Base-by-base conservation (phyloP, 2,329 filamentous ascomycete genomes). In the Cladophialophora immunda region DNA sequence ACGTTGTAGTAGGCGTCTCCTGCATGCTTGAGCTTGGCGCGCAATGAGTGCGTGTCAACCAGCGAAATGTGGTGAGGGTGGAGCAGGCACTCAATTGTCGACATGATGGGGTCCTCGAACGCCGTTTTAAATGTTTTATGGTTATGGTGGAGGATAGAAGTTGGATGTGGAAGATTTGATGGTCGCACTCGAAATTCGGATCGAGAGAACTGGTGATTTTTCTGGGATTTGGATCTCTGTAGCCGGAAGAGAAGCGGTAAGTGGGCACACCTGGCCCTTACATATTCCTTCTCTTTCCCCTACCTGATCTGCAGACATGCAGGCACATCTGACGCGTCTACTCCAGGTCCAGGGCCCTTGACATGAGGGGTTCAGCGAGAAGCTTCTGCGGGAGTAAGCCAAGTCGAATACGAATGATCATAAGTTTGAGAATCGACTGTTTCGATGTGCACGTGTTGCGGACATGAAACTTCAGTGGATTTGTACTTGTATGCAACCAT, bases 31-130 rank as follows among this genome's bases (percentile, higher is more conserved):
- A 67, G 56, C 56, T 64, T 67, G 13, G 60, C 65, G 8, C 65
- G 60, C 25, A 67, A 36, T n/a, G 65, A 59, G 47, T 64, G 65
- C 11, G 55, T 54, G 55, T 67, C 65, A 13, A 67, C 50, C 45
- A 67, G 50, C 45, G 65, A 67, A 52, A 67, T 67, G 22, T 67
- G 65, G 32, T 64, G 65, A 25, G 65, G 60, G 50, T 60, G 60
- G 13, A 47, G 55, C 19, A 60, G 56, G 17, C 55, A 60, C 17
- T 59, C 60, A 38, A 59, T 55, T 22, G 65, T 50, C 15, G 55
- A 36, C 60, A 63, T 67, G 1, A 17, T 60, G 56, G 38, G 17
- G 38, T 59, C 11, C 8, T 47, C n/a, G n/a, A 22, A 22, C 11
- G 4, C 41, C 41, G 19, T 19, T 47, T 47, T 25, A 11, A 13